Evolutionary conservation across 208 protist genomes (phyloP), one percentile per base, ranked within the genome.

Genomic region (Endotrypanum monterogeii): DNA sequence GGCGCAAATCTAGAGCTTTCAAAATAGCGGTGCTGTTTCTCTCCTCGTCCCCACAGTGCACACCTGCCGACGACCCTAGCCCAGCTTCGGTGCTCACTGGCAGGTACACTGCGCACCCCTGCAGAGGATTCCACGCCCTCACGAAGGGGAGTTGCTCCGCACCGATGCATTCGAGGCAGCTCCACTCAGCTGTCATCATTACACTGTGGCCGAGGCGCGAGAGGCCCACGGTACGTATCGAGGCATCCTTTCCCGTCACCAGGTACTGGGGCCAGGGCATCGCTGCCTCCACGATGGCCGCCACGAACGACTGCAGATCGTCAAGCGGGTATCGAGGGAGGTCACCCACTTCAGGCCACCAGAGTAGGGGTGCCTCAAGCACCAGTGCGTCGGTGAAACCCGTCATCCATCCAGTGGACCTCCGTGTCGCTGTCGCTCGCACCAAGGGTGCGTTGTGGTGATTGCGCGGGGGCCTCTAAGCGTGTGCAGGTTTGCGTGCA

Each of bases 321-420:
- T 84, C 39, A 18, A 94, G 52, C 1, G 91, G 87, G 69, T 93
- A 80, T 20, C 68, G 67, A 18, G 78, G 71, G 20, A 94, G 68
- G 9, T 83, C 55, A 1, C 57, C 72, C 1, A 90, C 56, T 35
- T 84, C 37, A 5, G 92, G 92, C 92, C 92, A 96, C 92, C 92
- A 96, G 37, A 76, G 65, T 32, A 82, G 71, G 1, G 84, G 78
- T 25, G 84, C 82, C 25, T 76, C 54, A 14, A 96, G 60, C 69
- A 92, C 78, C 25, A 96, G 51, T 16, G 86, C 69, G 48, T 88
- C 91, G 0, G 83, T 90, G 72, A 87, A 87, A 50, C 90, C 82
- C 1, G 70, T 46, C 75, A 82, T 83, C 20, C 44, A 52, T 32
- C 12, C 37, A 37, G n/a, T 1, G 20, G 7, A 7, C 11, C n/a